Evolutionary conservation across 768 basidiomycete genomes (phyloP).

Genomic region (Steccherinum ochraceum): DNA sequence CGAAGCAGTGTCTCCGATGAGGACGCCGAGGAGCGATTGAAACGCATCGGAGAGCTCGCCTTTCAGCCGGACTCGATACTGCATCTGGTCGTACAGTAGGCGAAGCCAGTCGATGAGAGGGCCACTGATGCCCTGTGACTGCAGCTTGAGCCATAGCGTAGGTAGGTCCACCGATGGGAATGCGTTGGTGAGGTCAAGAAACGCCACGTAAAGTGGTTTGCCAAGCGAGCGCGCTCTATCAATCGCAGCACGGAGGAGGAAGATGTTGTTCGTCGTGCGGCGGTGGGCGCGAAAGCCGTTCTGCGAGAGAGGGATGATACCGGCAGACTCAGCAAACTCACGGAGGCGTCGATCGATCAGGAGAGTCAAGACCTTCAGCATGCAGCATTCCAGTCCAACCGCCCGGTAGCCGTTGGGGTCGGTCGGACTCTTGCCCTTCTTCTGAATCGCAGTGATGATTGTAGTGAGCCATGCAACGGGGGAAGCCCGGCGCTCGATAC

Average conservation of each 20-base stretch:
- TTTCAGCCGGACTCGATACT: slow-evolving; percentile 5
- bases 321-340: slow-evolving; percentile 13
- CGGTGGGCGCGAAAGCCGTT: slow-evolving; percentile 24
- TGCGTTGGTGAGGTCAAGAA: slow-evolving; percentile 26
- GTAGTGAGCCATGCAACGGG: slow-evolving; percentile 2
- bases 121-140: slow-evolving; percentile 12
- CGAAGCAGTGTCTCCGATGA: slow-evolving; percentile 16
- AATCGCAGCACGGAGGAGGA: slow-evolving; percentile 15
- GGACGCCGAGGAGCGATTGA: slow-evolving; percentile 10
- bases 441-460: slow-evolving; percentile 5
- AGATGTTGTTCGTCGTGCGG: slow-evolving; percentile 25
- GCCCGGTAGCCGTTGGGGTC: slow-evolving; percentile 20
- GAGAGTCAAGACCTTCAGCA: slow-evolving; percentile 19
- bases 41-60: slow-evolving; percentile 6
- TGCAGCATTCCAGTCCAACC: slow-evolving; percentile 25
- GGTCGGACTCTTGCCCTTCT: slow-evolving; percentile 9
- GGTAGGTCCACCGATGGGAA: slow-evolving; percentile 29
- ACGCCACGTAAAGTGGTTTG: slow-evolving; percentile 15
- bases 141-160: slow-evolving; percentile 27
- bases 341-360: slow-evolving; percentile 17
- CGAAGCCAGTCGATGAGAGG: slow-evolving; percentile 11
- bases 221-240: slow-evolving; percentile 10
- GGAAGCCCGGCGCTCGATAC: neutral
- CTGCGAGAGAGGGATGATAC: slow-evolving; percentile 22
- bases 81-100: slow-evolving; percentile 6